Evolutionary conservation across 345 rosid genomes (phyloP), one percentile per base, ranked within the genome.

Genomic region (Salix koriyanagi): DNA sequence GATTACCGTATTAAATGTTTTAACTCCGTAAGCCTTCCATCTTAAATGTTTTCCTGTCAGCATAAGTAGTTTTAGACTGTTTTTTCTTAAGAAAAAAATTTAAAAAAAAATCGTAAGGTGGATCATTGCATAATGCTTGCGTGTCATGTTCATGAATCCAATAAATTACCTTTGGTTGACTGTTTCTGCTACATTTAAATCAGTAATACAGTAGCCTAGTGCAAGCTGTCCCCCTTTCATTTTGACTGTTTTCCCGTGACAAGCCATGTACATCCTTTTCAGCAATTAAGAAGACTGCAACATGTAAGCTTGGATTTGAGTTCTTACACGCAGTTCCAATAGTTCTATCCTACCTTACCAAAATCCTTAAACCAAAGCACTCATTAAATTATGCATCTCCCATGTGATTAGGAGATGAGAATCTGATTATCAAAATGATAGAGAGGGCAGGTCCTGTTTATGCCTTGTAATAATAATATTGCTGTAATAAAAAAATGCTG

Each of bases 331-430:
- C 80, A 48, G 77, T 76, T 75, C 58, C 46, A 72, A n/a, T 30
- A 67, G 74, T 81, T 85, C 80, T 72, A 54, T 84, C 77, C 83
- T 54, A 90, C 91, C 91, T 81, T 87, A 90, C 83, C 74, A 67
- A 77, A 77, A 75, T 77, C 18, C 77, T 73, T 71, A 69, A 32
- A 37, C 74, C 16, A 39, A 67, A 79, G 70, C 62, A 66, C 30
- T 41, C 9, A 65, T 21, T 46, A 50, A 52, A 73, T 46, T 67
- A 58, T 65, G 39, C 30, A 67, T 48, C 65, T 60, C 28, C 75
- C 89, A 81, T 82, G 84, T 79, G 84, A 84, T 81, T 37, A 71
- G 76, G 70, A 70, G 50, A 81, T 84, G 67, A 77, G 36, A 65
- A 36, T 71, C 66, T 68, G 76, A 81, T 76, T 68, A 86, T 16